Conservation (phyloP, 2,329 filamentous ascomycete species). For the Verticillium klebahnii region DNA sequence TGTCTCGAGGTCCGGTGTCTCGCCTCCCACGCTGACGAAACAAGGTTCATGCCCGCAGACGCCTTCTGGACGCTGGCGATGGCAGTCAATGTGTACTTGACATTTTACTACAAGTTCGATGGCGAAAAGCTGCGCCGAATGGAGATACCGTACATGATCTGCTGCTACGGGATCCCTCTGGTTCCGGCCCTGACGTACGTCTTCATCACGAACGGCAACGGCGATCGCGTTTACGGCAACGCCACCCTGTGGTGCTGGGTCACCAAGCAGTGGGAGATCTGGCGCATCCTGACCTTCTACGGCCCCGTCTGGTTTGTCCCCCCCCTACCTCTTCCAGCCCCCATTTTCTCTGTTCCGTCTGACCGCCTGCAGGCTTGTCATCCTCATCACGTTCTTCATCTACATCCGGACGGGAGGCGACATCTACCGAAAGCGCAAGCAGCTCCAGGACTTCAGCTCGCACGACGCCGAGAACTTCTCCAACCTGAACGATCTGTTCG, state of each 20-base stretch:
- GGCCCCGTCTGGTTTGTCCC: conserved; percentile 59
- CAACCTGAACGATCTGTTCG: conserved; percentile 38
- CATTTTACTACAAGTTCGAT: conserved; percentile 72
- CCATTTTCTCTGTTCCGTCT: conserved; percentile 5
- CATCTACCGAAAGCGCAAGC: conserved; percentile 63
- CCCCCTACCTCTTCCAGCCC: neutral
- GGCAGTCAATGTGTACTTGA: conserved; percentile 79
- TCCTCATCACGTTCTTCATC: conserved; percentile 57
- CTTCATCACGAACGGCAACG: conserved; percentile 51
- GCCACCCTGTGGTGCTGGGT: conserved; percentile 84
- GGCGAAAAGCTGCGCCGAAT: conserved; percentile 58
- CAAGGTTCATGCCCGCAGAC: conserved; percentile 76
- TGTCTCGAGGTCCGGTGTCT: conserved; percentile 11
- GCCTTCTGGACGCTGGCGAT: conserved; percentile 75
- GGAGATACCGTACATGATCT: conserved; percentile 65
- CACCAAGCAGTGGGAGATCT: conserved; percentile 58
- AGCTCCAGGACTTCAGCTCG: conserved; percentile 47
- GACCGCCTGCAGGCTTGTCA: conserved; percentile 46
- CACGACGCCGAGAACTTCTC: conserved; percentile 27
- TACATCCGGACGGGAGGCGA: conserved; percentile 62
- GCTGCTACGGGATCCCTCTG: conserved; percentile 71
- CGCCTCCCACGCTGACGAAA: neutral
- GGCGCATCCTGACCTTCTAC: conserved; percentile 73
- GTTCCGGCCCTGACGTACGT: conserved; percentile 64
- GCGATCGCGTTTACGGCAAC: conserved; percentile 62